Percentiles rank a stretch among this genome's conserved stretches.
These are phyloP conservation scores for Circinella minor DNA, from an alignment of 371 early-diverging fungal genomes.

Conservation along the genomic window DNA sequence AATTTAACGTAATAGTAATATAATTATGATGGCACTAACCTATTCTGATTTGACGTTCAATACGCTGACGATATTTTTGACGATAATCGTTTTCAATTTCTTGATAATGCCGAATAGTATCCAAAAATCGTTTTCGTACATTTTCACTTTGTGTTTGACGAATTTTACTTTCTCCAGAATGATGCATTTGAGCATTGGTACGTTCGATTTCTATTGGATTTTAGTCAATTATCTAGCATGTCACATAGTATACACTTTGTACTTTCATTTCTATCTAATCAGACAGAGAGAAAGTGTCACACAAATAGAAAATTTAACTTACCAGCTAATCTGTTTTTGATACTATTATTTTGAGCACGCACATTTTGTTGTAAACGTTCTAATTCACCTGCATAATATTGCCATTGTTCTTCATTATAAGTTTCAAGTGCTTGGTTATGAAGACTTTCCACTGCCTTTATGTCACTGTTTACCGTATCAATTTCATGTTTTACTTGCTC, in stretches of 20 bases:
- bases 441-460: constrained; percentile 38
- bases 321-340: constrained; percentile 42
- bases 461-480: constrained; percentile 30
- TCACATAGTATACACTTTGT: too few species aligned
- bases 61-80: constrained; percentile 80
- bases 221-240: not conserved
- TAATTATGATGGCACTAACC: constrained; percentile 51
- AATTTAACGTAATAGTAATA: not conserved
- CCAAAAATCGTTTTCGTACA: constrained; percentile 81
- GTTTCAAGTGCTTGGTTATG: constrained; percentile 38
- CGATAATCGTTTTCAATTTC: constrained; percentile 78
- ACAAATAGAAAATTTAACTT: not conserved
- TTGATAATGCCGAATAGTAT: constrained; percentile 82
- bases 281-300: not conserved
- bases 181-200: not conserved
- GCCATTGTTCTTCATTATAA: constrained; percentile 45
- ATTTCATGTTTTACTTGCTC: constrained; percentile 36
- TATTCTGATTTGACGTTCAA: constrained; percentile 86
- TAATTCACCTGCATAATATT: constrained; percentile 30
- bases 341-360: constrained; percentile 30
- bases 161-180: not conserved
- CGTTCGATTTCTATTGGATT: not conserved
- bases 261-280: too few species aligned
- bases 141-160: constrained; percentile 50
- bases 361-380: constrained; percentile 34